phyloP scores from a whole-genome alignment of 1,284 basidiomycete genomes.

The Ganoderma resinaceum region DNA sequence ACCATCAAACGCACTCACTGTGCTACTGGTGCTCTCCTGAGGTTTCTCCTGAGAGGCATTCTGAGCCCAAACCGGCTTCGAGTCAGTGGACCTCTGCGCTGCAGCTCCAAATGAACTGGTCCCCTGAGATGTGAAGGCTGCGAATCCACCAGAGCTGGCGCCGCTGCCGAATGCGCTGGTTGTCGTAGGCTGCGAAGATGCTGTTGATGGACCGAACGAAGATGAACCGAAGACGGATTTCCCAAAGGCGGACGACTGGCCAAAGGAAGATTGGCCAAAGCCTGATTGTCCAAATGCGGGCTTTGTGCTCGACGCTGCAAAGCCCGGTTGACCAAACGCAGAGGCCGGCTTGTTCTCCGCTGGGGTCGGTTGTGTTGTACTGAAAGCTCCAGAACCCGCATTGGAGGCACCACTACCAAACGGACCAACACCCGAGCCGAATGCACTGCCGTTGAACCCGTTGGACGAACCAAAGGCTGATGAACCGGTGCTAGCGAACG shows the following conservation, averaged over 20 bases:
- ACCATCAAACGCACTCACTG: neutral
- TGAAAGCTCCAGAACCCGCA: constrained; percentile 12
- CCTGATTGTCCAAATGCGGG: constrained; percentile 36
- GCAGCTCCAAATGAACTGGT: constrained; percentile 38
- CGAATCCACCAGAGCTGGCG: constrained; percentile 30
- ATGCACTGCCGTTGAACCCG: constrained; percentile 27
- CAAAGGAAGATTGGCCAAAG: constrained; percentile 32
- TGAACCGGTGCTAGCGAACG: constrained; percentile 40
- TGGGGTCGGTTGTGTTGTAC: neutral
- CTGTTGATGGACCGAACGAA: constrained; percentile 33
- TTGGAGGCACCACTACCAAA: constrained; percentile 15
- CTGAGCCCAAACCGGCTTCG: constrained; percentile 36
- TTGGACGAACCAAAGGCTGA: constrained; percentile 22
- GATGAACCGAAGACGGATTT: constrained; percentile 35
- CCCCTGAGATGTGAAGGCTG: constrained; percentile 34
- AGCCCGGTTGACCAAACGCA: constrained; percentile 12
- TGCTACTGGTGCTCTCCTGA: constrained; percentile 1
- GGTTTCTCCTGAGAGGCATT: constrained; percentile 15
- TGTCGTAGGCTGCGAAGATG: constrained; percentile 15
- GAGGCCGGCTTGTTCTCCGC: constrained; percentile 11
- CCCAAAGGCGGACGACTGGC: neutral
- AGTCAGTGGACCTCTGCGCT: constrained; percentile 23
- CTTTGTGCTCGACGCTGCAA: constrained; percentile 19
- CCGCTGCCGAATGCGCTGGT: constrained; percentile 14
- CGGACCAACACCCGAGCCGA: constrained; percentile 17